Base-by-base conservation (phyloP, 73 alveolate species). In the Tetrahymena thermophila region DNA sequence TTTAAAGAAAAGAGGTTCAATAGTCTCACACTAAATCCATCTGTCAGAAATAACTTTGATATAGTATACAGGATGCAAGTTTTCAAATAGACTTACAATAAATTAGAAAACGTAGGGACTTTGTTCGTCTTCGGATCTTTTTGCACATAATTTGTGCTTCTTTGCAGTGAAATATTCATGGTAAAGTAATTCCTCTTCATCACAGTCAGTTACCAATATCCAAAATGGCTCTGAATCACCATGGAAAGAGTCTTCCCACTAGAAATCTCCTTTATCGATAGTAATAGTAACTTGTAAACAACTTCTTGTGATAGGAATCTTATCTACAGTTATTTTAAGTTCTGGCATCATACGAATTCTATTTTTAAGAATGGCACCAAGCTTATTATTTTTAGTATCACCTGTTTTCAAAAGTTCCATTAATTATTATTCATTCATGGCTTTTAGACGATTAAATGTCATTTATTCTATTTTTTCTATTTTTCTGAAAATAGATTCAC, bases 271-370 rank as follows among this genome's bases (percentile, higher is more conserved):
- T 28, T 31, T 28, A 4, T 97, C 97, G 35, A 99, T 96, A 37
- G 98, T 97, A n/a, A 99, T 97, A 96, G 98, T 99, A 57, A 99
- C 98, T 96, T 97, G 97, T 50, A 99, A 95, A 84, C 99, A 97
- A 93, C 99, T 95, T 94, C 99, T 98, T 16, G 99, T 99, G 84
- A 99, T 97, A 35, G 99, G 99, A 97, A 98, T 99, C 21, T 98
- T 99, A 94, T 98, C 99, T 84, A 99, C 99, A 94, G 98, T 97
- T 38, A 99, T 96, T 23, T 98, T 99, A 93, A 99, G 98, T 96
- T 98, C 98, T 25, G 99, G 99, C 98, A 99, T 98, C 97, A 99
- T 98, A 93, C 98, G 99, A 40, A 99, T 99, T 93, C 98, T 97
- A 94, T 97, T 98, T 96, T 99, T 99, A 94, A 99, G 98, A 31